phyloP scores from a whole-genome alignment of 257 asterid genomes.

The Anisodus tanguticus region DNA sequence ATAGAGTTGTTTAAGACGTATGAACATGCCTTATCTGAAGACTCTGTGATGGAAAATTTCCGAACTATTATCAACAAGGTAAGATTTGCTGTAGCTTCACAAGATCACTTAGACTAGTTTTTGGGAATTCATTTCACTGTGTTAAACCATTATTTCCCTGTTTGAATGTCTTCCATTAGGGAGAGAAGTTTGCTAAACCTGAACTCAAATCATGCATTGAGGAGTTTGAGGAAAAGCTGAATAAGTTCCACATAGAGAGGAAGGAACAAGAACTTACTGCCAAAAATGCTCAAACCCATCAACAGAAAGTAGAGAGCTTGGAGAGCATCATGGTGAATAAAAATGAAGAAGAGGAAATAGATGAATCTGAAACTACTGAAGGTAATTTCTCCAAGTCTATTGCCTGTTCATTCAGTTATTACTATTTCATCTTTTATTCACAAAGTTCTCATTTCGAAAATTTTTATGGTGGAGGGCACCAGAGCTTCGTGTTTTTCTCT shows the following conservation, averaged over 20 bases:
- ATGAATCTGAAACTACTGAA: constrained; percentile 70
- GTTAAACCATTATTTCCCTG: neutral
- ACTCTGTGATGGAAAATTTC: constrained; percentile 81
- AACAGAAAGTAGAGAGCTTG: constrained; percentile 57
- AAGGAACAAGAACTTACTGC: constrained; percentile 82
- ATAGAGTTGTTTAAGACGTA: constrained; percentile 80
- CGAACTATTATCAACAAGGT: constrained; percentile 84
- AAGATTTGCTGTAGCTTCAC: constrained; percentile 27
- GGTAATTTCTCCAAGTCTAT: constrained; percentile 46
- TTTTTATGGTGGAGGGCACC: neutral
- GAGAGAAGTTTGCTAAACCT: constrained; percentile 86
- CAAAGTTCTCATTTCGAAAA: neutral
- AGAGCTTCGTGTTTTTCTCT: neutral
- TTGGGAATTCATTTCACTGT: constrained; percentile 4
- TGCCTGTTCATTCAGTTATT: neutral
- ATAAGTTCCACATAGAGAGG: constrained; percentile 71
- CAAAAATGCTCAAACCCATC: constrained; percentile 81
- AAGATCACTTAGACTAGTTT: neutral
- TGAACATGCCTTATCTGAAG: constrained; percentile 84
- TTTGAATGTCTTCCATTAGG: constrained; percentile 52
- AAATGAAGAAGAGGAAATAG: constrained; percentile 56
- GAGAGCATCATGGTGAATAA: constrained; percentile 46
- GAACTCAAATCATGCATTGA: constrained; percentile 81
- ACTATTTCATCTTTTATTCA: neutral
- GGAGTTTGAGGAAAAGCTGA: constrained; percentile 86